Conservation (phyloP, 495 filamentous ascomycete genomes). For the Achaetomiella virescens region DNA sequence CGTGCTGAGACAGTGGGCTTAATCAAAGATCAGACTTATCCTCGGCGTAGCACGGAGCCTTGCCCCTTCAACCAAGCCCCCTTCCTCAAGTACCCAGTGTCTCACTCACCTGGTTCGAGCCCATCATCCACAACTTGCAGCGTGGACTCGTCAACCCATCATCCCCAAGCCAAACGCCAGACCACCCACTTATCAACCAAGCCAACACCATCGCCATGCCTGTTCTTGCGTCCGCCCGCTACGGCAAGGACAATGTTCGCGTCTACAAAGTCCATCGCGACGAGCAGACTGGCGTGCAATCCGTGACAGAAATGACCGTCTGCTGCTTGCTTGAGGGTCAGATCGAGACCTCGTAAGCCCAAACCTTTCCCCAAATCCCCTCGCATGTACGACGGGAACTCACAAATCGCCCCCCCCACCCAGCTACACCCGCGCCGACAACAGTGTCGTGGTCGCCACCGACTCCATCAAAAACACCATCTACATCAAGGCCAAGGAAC, state of each 20-base stretch:
- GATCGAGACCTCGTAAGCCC: conserved; percentile 75
- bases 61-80: neutral
- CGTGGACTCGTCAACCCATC: too few species aligned
- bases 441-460: conserved; percentile 90
- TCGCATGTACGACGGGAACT: too few species aligned
- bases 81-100: too few species aligned
- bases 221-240: conserved; percentile 65
- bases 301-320: conserved; percentile 91
- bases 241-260: conserved; percentile 97
- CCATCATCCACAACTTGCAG: too few species aligned
- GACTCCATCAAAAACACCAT: conserved; percentile 98
- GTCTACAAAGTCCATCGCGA: conserved; percentile 88
- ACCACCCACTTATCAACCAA: neutral
- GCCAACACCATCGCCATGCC: conserved; percentile 38
- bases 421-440: conserved; percentile 90
- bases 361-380: neutral
- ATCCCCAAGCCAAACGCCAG: neutral
- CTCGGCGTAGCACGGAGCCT: neutral
- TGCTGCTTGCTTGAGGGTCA: conserved; percentile 83
- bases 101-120: too few species aligned
- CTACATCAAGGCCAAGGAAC: conserved; percentile 88
- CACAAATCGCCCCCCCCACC: conserved; percentile 12
- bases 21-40: too few species aligned
- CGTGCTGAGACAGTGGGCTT: neutral
- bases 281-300: conserved; percentile 66